These are phyloP conservation scores for Suillus weaverae DNA, from an alignment of 768 basidiomycete species.

Conservation along the genomic window DNA sequence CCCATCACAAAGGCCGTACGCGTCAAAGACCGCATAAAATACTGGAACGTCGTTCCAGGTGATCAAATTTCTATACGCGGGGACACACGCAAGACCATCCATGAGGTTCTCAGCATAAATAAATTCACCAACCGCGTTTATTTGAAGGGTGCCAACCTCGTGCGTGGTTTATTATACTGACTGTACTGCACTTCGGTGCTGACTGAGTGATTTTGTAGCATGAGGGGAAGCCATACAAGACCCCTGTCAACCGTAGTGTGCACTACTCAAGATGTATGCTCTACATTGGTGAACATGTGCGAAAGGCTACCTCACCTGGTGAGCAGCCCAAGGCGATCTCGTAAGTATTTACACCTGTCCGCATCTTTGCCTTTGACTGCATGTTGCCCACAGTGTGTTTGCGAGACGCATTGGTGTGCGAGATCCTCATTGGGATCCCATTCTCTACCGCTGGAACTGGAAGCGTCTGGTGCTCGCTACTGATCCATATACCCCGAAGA, in stretches of 20 bases:
- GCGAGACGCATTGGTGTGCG: conserved; percentile 69
- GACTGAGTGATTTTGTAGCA: conserved; percentile 12
- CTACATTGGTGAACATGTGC: conserved; percentile 65
- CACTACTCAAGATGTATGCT: conserved; percentile 84
- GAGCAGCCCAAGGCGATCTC: conserved; percentile 41
- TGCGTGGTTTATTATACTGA: conserved; percentile 21
- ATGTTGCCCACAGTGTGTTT: conserved; percentile 56
- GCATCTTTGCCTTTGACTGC: background rate
- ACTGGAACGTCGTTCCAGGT: conserved; percentile 87
- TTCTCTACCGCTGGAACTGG: conserved; percentile 65
- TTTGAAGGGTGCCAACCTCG: conserved; percentile 44
- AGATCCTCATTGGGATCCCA: conserved; percentile 57
- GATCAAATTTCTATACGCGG: conserved; percentile 74
- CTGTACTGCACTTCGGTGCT: background rate
- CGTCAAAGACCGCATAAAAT: conserved; percentile 71
- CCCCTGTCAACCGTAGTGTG: conserved; percentile 38
- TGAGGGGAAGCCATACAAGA: conserved; percentile 22
- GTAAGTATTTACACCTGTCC: conserved; percentile 38
- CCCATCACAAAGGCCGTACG: conserved; percentile 51
- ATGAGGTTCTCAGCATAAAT: conserved; percentile 75
- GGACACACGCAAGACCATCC: conserved; percentile 56
- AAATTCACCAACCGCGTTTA: conserved; percentile 67
- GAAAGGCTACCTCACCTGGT: conserved; percentile 43
- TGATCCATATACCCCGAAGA: conserved; percentile 52
- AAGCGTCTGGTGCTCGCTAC: conserved; percentile 69